Evolutionary conservation across 768 basidiomycete species (phyloP).

Genomic region (Crucibulum laeve): DNA sequence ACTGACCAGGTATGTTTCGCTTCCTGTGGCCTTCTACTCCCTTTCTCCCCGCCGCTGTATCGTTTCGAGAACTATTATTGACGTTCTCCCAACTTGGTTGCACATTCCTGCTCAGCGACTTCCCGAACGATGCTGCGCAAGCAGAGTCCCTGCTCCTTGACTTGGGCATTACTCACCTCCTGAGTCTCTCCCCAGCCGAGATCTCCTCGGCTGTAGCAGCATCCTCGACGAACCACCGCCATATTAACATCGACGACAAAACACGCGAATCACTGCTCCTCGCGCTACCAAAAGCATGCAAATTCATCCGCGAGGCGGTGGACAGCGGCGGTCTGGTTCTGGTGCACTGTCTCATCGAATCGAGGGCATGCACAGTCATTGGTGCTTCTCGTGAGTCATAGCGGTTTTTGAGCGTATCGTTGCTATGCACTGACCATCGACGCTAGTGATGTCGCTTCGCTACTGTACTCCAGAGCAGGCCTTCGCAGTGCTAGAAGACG

Average conservation of each 20-base stretch:
- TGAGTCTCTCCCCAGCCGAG: slow-evolving; percentile 53
- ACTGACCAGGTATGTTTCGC: too few relatives aligned
- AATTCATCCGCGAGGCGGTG: slow-evolving; percentile 40
- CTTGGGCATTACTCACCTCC: slow-evolving; percentile 46
- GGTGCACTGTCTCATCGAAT: slow-evolving; percentile 50
- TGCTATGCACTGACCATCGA: too few relatives aligned
- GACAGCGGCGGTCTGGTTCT: slow-evolving; percentile 41
- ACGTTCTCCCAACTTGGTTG: too few relatives aligned
- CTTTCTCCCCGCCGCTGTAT: too few relatives aligned
- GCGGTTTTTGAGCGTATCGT: too few relatives aligned
- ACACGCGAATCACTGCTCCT: slow-evolving; percentile 37
- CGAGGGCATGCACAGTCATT: slow-evolving; percentile 46
- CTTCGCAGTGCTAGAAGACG: too few relatives aligned
- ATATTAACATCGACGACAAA: slow-evolving; percentile 36
- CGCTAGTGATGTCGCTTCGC: too few relatives aligned
- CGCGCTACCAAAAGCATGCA: slow-evolving; percentile 39
- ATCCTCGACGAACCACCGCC: slow-evolving; percentile 30
- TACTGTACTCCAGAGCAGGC: too few relatives aligned
- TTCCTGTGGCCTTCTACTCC: too few relatives aligned
- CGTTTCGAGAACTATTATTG: too few relatives aligned
- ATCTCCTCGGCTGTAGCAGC: slow-evolving; percentile 24
- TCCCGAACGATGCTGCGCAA: slow-evolving; percentile 48
- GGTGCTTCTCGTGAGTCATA: slow-evolving; percentile 52
- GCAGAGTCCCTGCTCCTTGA: slow-evolving; percentile 47
- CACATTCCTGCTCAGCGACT: too few relatives aligned